Conservation (phyloP, 352 stramenopile species). For the Globisporangium paroecandrum region DNA sequence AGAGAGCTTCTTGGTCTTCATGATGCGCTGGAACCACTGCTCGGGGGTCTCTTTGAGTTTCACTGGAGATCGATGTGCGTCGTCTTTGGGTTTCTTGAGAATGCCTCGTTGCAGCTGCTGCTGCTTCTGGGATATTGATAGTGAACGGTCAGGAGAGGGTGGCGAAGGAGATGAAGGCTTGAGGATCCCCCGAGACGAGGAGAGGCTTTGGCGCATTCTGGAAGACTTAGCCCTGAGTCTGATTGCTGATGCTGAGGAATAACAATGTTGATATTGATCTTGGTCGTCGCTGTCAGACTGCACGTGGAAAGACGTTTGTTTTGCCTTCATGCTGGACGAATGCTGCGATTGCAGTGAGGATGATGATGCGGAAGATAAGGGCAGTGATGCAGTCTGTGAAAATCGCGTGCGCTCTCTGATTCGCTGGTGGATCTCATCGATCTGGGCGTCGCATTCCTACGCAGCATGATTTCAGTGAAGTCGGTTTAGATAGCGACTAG, state of each 20-base stretch:
- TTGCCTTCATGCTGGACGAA: background rate
- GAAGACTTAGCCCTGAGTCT: background rate
- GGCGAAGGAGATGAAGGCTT: background rate
- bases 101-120: background rate
- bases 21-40: constrained; percentile 53
- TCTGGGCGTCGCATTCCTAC: constrained; percentile 8
- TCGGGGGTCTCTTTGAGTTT: constrained; percentile 30
- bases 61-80: background rate
- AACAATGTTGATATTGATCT: background rate
- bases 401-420: background rate
- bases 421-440: background rate
- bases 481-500: too few relatives aligned
- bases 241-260: background rate
- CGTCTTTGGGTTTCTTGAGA: constrained; percentile 3
- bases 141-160: background rate
- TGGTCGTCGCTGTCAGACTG: background rate
- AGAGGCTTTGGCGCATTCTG: background rate
- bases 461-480: too few relatives aligned
- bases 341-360: background rate
- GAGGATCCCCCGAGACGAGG: background rate
- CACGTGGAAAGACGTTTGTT: background rate
- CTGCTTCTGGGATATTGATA: background rate
- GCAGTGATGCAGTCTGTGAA: background rate
- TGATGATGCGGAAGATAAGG: background rate
- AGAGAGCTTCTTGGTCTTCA: constrained; percentile 38